These are phyloP conservation scores for Aspergillus sp. DNA, from an alignment of 2,329 filamentous ascomycete species.

Conservation along the genomic window DNA sequence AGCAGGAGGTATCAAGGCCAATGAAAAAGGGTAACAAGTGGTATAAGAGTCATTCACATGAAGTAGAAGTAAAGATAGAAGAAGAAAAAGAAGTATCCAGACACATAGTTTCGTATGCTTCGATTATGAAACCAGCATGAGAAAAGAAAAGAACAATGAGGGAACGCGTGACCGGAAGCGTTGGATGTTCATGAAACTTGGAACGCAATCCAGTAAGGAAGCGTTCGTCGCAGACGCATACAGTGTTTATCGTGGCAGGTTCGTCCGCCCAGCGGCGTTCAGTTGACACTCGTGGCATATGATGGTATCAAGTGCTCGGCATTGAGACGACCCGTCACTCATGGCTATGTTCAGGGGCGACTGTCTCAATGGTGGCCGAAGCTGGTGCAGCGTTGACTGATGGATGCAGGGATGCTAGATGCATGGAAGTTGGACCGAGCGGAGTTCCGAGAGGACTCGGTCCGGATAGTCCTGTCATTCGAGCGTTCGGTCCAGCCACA, in stretches of 20 bases:
- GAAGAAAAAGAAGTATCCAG: background rate
- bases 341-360: background rate
- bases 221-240: slow-evolving; percentile 25
- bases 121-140: background rate
- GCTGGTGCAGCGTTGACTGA: slow-evolving; percentile 45
- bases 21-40: background rate
- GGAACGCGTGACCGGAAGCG: background rate
- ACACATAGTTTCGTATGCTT: background rate
- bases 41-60: slow-evolving; percentile 14
- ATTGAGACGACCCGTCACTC: background rate
- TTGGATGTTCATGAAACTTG: background rate
- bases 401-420: slow-evolving; percentile 35
- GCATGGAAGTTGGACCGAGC: slow-evolving; percentile 29
- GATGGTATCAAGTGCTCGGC: background rate
- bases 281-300: slow-evolving; percentile 3
- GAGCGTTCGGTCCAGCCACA: slow-evolving; percentile 26
- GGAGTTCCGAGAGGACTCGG: slow-evolving; percentile 33
- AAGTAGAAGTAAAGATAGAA: background rate
- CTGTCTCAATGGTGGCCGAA: slow-evolving; percentile 15
- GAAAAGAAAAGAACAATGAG: background rate
- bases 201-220: background rate
- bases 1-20: background rate
- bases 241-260: slow-evolving; percentile 12
- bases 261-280: slow-evolving; percentile 16
- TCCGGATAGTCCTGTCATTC: slow-evolving; percentile 18